phyloP scores from a whole-genome alignment of 1,284 basidiomycete species.

The Ceratobasidium sp. region DNA sequence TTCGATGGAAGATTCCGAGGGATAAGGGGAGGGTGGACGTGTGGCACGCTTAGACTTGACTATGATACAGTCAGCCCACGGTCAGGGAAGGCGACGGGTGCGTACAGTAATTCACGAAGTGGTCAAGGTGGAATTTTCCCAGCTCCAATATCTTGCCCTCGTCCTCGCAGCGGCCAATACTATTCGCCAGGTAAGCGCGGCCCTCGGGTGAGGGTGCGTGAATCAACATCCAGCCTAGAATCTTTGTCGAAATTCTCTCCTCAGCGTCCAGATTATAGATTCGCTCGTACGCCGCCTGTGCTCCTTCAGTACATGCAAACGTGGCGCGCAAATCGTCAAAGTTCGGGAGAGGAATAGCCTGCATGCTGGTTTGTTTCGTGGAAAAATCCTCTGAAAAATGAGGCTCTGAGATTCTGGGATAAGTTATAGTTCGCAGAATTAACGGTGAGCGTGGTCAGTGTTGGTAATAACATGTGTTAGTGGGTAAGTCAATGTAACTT shows the following conservation, averaged over 20 bases:
- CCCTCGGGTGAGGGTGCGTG: conserved; percentile 34
- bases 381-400: too few species aligned
- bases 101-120: conserved; percentile 23
- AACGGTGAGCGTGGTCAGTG: too few species aligned
- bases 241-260: neutral
- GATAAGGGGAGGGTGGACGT: conserved; percentile 5
- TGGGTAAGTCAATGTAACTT: too few species aligned
- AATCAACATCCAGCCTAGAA: conserved; percentile 39
- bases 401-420: too few species aligned
- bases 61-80: neutral
- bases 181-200: neutral
- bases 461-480: too few species aligned
- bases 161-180: conserved; percentile 7
- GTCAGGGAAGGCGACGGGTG: neutral
- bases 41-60: neutral
- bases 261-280: neutral
- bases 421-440: too few species aligned
- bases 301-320: neutral
- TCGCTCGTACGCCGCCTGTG: neutral
- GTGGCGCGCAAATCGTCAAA: too few species aligned
- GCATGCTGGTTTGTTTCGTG: too few species aligned
- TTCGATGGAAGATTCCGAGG: conserved; percentile 37
- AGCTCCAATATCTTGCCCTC: neutral
- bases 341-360: too few species aligned
- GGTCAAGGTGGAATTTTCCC: conserved; percentile 17